These are phyloP conservation scores for Colletotrichum sp. DNA, from an alignment of 2,329 filamentous ascomycete genomes.

Conservation along the genomic window DNA sequence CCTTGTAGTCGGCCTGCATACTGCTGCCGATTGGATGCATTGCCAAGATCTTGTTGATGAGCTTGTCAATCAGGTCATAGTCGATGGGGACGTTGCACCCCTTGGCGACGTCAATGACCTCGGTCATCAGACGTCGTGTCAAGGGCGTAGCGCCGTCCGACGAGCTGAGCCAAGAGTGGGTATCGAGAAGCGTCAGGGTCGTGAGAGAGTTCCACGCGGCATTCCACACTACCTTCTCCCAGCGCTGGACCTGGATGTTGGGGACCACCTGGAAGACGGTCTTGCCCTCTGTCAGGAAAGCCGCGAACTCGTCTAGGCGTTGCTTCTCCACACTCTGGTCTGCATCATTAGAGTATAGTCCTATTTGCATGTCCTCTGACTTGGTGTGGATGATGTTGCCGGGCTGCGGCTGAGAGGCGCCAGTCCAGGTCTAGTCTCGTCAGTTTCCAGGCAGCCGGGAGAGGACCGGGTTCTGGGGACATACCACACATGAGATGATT, in stretches of 20 bases:
- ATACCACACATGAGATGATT: conserved; percentile 59
- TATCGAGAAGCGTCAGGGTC: conserved; percentile 58
- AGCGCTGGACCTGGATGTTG: conserved; percentile 61
- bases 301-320: conserved; percentile 44
- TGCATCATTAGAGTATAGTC: conserved; percentile 48
- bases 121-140: conserved; percentile 55
- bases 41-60: conserved; percentile 51
- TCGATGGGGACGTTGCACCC: conserved; percentile 54
- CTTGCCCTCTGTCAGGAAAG: conserved; percentile 42
- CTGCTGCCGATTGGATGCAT: conserved; percentile 49
- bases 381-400: conserved; percentile 55
- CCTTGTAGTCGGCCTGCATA: conserved; percentile 65
- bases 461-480: conserved; percentile 22
- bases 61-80: conserved; percentile 49
- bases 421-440: conserved; percentile 52
- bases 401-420: conserved; percentile 52
- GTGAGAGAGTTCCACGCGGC: conserved; percentile 66
- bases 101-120: conserved; percentile 61
- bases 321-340: conserved; percentile 34
- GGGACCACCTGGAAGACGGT: conserved; percentile 53
- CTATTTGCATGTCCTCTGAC: conserved; percentile 60
- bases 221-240: conserved; percentile 67
- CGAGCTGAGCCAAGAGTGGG: conserved; percentile 54
- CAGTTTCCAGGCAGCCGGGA: neutral
- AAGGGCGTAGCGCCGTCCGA: conserved; percentile 48